These are phyloP conservation scores for Aspergillus quadricinctus DNA, from an alignment of 2,329 filamentous ascomycete species.

Conservation along the genomic window DNA sequence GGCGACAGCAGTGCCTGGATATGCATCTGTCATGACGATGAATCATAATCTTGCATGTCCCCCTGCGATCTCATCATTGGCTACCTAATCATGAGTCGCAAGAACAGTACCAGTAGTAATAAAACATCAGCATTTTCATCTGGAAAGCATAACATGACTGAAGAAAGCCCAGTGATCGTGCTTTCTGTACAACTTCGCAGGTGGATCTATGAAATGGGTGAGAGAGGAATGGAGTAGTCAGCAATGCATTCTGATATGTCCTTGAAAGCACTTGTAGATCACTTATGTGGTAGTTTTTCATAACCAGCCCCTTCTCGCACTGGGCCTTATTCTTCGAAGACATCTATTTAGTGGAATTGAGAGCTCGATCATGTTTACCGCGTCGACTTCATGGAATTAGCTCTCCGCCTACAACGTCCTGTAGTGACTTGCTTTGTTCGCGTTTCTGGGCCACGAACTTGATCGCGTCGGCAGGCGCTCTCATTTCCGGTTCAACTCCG, in stretches of 20 bases:
- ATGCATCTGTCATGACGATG: neutral
- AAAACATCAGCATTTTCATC: neutral
- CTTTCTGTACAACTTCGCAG: neutral
- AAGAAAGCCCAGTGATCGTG: neutral
- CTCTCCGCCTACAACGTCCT: conserved; percentile 4
- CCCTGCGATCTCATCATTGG: neutral
- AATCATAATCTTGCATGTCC: neutral
- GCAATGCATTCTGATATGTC: neutral
- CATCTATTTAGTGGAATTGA: neutral
- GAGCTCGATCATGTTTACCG: neutral
- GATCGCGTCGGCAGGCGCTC: conserved; percentile 11
- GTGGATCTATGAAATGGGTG: neutral
- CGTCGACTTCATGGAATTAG: neutral
- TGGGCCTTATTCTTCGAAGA: neutral
- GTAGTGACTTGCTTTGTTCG: conserved; percentile 7
- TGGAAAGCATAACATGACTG: neutral
- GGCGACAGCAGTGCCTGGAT: too few relatives aligned
- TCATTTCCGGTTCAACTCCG: neutral
- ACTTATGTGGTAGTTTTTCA: neutral
- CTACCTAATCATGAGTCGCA: neutral
- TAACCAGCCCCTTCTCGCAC: neutral
- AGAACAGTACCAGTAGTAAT: neutral
- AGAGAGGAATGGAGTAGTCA: neutral
- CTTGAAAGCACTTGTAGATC: neutral
- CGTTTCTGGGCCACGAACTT: conserved; percentile 2